Base-by-base conservation (phyloP, 2,329 filamentous ascomycete species). In the Penicillium sp. region DNA sequence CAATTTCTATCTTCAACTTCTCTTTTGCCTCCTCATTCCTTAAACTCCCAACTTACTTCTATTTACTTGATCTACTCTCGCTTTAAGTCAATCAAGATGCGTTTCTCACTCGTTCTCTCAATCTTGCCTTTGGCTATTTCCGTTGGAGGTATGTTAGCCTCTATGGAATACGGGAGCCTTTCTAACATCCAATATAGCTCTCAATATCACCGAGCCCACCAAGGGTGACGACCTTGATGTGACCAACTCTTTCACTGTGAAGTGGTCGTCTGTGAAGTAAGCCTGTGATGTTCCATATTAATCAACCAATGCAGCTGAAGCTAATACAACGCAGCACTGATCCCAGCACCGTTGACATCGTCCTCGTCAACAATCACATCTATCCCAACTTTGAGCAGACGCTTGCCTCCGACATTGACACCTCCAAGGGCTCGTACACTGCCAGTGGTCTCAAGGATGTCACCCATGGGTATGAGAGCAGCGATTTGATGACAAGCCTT, bases 341-440 rank as follows among this genome's bases (percentile, higher is more conserved):
- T 49, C 69, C 72, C 4, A 56, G 64, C 19, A 65, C 61, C 36
- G 71, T 77, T 59, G 62, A 75, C 53, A 70, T 78, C 55, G 67
- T 74, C 57, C 65, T 78, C 23, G 70, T 74, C 61, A 74, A 77
- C 60, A 68, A 74, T 52, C 60, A 61, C 39, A 62, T 69, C 48
- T 69, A 73, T 46, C 71, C 74, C 14, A 53, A 57, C 4, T 61
- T 74, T 3, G 57, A 63, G 34, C 61, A 68, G 47, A 67, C 64
- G 51, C 64, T 77, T 27, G 69, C 70, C 27, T 61, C 66, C 16
- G 65, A 70, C 32, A 61, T 77, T 18, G 65, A 76, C 27, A 71
- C 71, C 23, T 69, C 67, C 14, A 62, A 71, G 18, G 67, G 66
- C 14, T 68, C 67, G n/a, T 74, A 74, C 64, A 68, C 64, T 32